These are phyloP conservation scores for Fusarium cicatricum DNA, from an alignment of 2,329 filamentous ascomycete species.

Conservation along the genomic window DNA sequence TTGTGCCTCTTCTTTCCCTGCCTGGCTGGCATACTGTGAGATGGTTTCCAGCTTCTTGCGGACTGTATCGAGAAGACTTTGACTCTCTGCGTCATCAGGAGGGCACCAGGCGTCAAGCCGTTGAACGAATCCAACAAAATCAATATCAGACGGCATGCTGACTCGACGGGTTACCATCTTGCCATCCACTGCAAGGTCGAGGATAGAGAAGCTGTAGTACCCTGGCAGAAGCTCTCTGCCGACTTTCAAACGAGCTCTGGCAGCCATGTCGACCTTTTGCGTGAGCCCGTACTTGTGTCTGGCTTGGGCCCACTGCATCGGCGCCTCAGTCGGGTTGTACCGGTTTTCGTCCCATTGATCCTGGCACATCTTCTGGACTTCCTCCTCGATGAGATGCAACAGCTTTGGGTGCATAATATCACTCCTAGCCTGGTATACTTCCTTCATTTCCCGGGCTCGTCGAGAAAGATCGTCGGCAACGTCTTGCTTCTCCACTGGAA, in stretches of 20 bases:
- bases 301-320: conserved; percentile 24
- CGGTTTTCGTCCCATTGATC: conserved; percentile 28
- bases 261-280: conserved; percentile 26
- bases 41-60: conserved; percentile 12
- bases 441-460: conserved; percentile 9
- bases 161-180: conserved; percentile 19
- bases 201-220: conserved; percentile 25
- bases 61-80: conserved; percentile 6
- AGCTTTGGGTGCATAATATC: background rate
- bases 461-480: conserved; percentile 13
- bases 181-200: conserved; percentile 28
- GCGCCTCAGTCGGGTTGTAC: background rate
- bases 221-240: conserved; percentile 27
- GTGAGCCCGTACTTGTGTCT: conserved; percentile 1
- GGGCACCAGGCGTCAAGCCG: conserved; percentile 34
- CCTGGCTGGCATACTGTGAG: background rate
- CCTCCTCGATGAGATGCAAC: conserved; percentile 17
- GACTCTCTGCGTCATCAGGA: conserved; percentile 11
- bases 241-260: conserved; percentile 28
- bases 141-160: conserved; percentile 18
- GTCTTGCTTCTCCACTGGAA: conserved; percentile 17
- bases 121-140: conserved; percentile 6
- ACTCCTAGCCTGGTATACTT: background rate
- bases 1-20: conserved; percentile 13
- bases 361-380: conserved; percentile 22